These are phyloP conservation scores for Trichoderma breve DNA, from an alignment of 2,329 filamentous ascomycete genomes.

Conservation along the genomic window DNA sequence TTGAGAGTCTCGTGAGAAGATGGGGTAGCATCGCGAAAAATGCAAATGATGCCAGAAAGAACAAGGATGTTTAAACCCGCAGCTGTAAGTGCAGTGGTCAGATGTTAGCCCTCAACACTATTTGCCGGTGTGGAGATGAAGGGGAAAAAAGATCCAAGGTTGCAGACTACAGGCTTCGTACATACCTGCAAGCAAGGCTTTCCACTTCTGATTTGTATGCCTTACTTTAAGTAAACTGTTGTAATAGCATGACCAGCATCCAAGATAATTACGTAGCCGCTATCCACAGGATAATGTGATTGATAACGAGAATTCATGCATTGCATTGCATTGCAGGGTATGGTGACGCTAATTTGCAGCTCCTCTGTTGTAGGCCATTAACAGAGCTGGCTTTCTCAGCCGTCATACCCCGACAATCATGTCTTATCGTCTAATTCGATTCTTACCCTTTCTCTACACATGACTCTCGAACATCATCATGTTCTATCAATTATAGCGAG, in stretches of 20 bases:
- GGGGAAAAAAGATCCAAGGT: background rate
- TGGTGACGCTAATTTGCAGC: background rate
- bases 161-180: background rate
- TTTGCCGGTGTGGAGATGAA: background rate
- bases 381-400: background rate
- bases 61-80: constrained; percentile 8
- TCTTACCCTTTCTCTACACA: background rate
- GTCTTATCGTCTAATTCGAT: background rate
- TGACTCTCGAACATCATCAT: background rate
- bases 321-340: constrained; percentile 11
- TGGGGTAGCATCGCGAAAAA: constrained; percentile 14
- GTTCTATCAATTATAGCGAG: background rate
- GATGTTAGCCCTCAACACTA: background rate
- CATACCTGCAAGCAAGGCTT: background rate
- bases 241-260: background rate
- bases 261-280: background rate
- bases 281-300: background rate
- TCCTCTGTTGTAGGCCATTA: background rate
- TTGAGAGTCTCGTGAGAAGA: constrained; percentile 10
- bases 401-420: background rate
- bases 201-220: background rate
- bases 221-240: background rate
- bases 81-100: constrained; percentile 9
- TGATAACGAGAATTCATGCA: background rate
- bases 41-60: background rate